A percentile compares a stretch with the other conserved stretches of the same genome.
Conservation (phyloP, 148 eudicot species). For the Chenopodium formosanum region DNA sequence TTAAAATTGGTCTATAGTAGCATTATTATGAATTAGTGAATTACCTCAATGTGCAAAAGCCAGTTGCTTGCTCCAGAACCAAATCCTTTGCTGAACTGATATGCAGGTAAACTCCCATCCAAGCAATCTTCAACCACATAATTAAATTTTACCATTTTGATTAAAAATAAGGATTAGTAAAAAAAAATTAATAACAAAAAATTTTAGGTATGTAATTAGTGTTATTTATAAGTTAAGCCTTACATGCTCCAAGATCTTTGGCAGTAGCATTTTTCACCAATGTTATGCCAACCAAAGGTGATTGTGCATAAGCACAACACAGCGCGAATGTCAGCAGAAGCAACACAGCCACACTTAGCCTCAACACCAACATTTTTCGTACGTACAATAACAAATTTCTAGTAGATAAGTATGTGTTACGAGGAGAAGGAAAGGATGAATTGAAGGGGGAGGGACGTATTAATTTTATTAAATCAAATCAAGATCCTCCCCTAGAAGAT, state of each 20-base stretch:
- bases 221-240: constrained; percentile 1
- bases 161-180: no score
- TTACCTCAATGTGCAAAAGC: constrained; percentile 95
- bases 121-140: constrained; percentile 60
- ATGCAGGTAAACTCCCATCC: constrained; percentile 95
- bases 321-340: constrained; percentile 35
- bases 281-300: constrained; percentile 54
- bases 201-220: neutral
- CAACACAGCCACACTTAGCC: neutral
- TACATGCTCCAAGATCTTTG: constrained; percentile 65
- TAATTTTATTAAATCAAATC: neutral
- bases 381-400: no score
- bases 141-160: neutral
- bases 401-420: no score
- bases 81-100: constrained; percentile 75
- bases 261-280: constrained; percentile 48
- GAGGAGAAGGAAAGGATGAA: no score
- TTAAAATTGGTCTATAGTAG: no score
- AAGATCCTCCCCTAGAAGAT: neutral
- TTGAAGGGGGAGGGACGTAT: no score
- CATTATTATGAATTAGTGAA: neutral
- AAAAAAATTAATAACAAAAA: neutral
- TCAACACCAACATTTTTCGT: constrained; percentile 6
- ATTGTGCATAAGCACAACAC: constrained; percentile 25
- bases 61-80: constrained; percentile 83